A percentile compares a stretch with the other conserved stretches of the same genome.
phyloP scores from a whole-genome alignment of 805 yeast genomes.

The Metschnikowia similis region DNA sequence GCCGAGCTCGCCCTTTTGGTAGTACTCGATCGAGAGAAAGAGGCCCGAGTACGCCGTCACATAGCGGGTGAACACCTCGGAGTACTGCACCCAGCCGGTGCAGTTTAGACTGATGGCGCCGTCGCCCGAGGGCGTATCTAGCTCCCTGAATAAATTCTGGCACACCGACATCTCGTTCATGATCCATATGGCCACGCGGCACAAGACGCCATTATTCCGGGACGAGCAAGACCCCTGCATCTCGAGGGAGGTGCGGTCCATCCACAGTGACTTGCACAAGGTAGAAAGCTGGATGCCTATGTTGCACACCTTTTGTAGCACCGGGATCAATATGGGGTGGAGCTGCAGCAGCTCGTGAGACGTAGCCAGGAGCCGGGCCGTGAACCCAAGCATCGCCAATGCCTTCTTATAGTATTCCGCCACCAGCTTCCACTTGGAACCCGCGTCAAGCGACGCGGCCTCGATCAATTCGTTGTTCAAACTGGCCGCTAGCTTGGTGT shows the following conservation, averaged over 20 bases:
- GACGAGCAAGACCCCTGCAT: conserved; percentile 9
- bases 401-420: conserved; percentile 30
- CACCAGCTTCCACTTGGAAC: conserved; percentile 36
- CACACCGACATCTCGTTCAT: conserved; percentile 29
- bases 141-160: conserved; percentile 17
- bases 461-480: conserved; percentile 35
- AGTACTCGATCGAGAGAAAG: conserved; percentile 42
- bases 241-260: conserved; percentile 21
- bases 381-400: conserved; percentile 25
- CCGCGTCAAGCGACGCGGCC: conserved; percentile 14
- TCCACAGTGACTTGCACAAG: conserved; percentile 36
- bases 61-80: conserved; percentile 29
- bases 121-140: neutral
- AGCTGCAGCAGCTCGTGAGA: neutral
- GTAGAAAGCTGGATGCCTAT: conserved; percentile 37
- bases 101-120: conserved; percentile 6
- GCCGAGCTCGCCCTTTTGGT: conserved; percentile 43
- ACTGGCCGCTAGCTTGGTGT: conserved; percentile 33
- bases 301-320: conserved; percentile 21
- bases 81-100: conserved; percentile 27
- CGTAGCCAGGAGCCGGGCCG: conserved; percentile 10
- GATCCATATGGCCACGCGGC: conserved; percentile 42
- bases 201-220: conserved; percentile 38
- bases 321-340: conserved; percentile 8
- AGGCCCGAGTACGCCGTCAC: conserved; percentile 41